Evolutionary conservation across 257 asterid species (phyloP).

Genomic region (Solanum arcanum): DNA sequence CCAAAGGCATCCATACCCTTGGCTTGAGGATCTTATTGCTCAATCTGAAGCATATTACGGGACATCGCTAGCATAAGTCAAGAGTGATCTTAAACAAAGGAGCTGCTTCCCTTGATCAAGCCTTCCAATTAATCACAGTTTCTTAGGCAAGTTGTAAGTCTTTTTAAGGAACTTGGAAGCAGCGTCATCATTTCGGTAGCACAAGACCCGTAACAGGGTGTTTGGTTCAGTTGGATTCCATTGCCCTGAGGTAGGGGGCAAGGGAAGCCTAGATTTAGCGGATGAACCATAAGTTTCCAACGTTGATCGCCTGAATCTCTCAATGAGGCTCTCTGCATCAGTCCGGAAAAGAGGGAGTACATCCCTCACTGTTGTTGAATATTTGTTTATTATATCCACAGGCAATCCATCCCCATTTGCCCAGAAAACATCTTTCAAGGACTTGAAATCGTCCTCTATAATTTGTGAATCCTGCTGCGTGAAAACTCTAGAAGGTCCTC

Average conservation of each 20-base stretch:
- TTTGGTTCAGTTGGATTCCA: slow-evolving; percentile 89
- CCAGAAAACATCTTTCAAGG: slow-evolving; percentile 76
- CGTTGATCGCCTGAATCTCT: slow-evolving; percentile 49
- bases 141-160: slow-evolving; percentile 86
- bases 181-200: slow-evolving; percentile 82
- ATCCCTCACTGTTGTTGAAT: slow-evolving; percentile 53
- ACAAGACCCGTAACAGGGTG: slow-evolving; percentile 73
- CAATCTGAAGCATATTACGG: neutral
- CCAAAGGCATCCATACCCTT: neutral
- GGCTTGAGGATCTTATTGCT: neutral
- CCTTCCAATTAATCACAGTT: slow-evolving; percentile 15
- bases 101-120: neutral
- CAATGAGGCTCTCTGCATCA: slow-evolving; percentile 67
- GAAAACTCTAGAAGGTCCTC: slow-evolving; percentile 80
- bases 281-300: slow-evolving; percentile 67
- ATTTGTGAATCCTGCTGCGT: slow-evolving; percentile 52
- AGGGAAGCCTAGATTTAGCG: slow-evolving; percentile 73
- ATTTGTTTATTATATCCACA: slow-evolving; percentile 52
- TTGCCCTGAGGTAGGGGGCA: slow-evolving; percentile 91
- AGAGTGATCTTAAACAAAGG: neutral
- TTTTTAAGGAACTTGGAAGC: slow-evolving; percentile 89
- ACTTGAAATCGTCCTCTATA: slow-evolving; percentile 81
- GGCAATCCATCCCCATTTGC: slow-evolving; percentile 95
- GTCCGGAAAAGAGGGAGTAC: slow-evolving; percentile 62
- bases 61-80: neutral